Percentiles rank a stretch among this genome's conserved stretches.
These are phyloP conservation scores for Hemileccinum rubropunctum DNA, from an alignment of 768 basidiomycete species.

Conservation along the genomic window DNA sequence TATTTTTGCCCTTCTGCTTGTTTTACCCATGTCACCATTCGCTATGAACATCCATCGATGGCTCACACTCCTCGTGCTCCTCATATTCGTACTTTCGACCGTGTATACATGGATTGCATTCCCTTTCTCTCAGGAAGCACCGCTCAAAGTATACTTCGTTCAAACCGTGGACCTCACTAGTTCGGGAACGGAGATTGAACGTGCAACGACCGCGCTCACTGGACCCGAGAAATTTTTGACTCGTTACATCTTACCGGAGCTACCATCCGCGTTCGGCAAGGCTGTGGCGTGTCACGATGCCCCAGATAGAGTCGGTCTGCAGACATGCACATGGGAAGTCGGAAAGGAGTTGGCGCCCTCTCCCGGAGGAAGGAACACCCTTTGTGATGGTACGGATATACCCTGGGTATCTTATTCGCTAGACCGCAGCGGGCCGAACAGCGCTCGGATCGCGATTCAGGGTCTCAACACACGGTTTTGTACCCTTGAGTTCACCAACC, in stretches of 20 bases:
- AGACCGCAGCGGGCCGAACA: slow-evolving; percentile 39
- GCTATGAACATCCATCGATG: slow-evolving; percentile 46
- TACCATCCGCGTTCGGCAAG: slow-evolving; percentile 50
- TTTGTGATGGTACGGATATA: background rate
- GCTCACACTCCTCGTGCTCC: slow-evolving; percentile 35
- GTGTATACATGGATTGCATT: slow-evolving; percentile 45
- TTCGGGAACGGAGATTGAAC: slow-evolving; percentile 23
- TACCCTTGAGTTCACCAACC: slow-evolving; percentile 52
- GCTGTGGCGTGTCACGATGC: slow-evolving; percentile 32
- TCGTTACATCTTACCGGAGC: slow-evolving; percentile 40
- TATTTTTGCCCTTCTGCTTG: slow-evolving; percentile 45
- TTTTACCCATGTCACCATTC: slow-evolving; percentile 66
- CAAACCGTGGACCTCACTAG: slow-evolving; percentile 51
- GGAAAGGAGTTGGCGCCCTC: slow-evolving; percentile 34
- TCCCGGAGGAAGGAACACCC: slow-evolving; percentile 29
- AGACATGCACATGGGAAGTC: slow-evolving; percentile 50
- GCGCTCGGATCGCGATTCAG: slow-evolving; percentile 47
- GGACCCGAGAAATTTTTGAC: slow-evolving; percentile 45
- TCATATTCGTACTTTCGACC: slow-evolving; percentile 44
- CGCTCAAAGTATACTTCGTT: slow-evolving; percentile 70
- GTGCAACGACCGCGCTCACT: slow-evolving; percentile 42
- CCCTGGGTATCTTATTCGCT: slow-evolving; percentile 46
- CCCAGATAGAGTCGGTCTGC: slow-evolving; percentile 34
- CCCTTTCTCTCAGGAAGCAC: slow-evolving; percentile 61
- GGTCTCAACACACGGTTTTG: slow-evolving; percentile 67